Evolutionary conservation across 2,329 filamentous ascomycete species (phyloP).

Genomic region (Hirsutella minnesotensis): DNA sequence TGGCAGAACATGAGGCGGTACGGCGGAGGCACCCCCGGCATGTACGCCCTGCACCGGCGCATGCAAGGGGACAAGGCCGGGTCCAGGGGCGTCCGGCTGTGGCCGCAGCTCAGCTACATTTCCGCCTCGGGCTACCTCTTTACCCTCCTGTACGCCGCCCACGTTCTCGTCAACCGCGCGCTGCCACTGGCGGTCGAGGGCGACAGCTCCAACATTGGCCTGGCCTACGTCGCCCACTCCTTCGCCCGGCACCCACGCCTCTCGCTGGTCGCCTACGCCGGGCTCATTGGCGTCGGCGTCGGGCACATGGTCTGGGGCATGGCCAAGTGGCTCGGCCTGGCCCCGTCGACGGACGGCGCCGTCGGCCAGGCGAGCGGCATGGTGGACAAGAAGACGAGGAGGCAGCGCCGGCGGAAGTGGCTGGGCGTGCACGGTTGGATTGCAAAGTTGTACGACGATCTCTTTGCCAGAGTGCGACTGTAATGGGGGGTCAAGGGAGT

Average conservation of each 20-base stretch:
- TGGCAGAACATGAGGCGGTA: constrained; percentile 62
- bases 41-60: constrained; percentile 25
- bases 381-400: constrained; percentile 37
- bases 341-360: constrained; percentile 43
- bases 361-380: constrained; percentile 26
- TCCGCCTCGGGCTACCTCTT: constrained; percentile 63
- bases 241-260: constrained; percentile 60
- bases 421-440: constrained; percentile 76
- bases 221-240: constrained; percentile 76
- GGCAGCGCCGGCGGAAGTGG: constrained; percentile 53
- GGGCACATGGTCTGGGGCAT: constrained; percentile 78
- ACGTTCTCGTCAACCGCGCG: constrained; percentile 64
- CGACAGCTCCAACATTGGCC: constrained; percentile 72
- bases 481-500: too few species aligned
- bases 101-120: constrained; percentile 62
- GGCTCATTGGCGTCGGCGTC: constrained; percentile 54
- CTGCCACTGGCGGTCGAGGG: constrained; percentile 69
- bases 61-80: constrained; percentile 19
- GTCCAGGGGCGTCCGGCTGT: constrained; percentile 27
- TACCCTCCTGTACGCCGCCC: constrained; percentile 51
- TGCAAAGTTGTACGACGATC: constrained; percentile 63
- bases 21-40: constrained; percentile 52
- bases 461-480: constrained; percentile 29
- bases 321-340: constrained; percentile 66
- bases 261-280: constrained; percentile 57